Evolutionary conservation across 2,329 filamentous ascomycete genomes (phyloP).

Genomic region (Lasiodiplodia gonubiensis): DNA sequence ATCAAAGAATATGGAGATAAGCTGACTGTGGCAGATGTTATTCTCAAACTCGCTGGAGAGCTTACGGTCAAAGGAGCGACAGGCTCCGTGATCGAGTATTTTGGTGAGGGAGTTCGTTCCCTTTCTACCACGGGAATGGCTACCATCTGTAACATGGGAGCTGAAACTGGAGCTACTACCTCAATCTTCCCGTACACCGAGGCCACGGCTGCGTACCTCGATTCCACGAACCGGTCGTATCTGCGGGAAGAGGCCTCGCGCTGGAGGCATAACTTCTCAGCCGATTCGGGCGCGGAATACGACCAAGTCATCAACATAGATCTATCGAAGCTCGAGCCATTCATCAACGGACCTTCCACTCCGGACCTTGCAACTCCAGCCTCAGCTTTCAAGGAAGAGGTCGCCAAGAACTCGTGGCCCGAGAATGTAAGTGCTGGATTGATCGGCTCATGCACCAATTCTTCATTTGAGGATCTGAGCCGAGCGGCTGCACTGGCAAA

Average conservation of each 20-base stretch:
- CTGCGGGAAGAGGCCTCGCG: constrained; percentile 76
- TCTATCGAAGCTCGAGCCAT: constrained; percentile 90
- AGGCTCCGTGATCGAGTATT: constrained; percentile 83
- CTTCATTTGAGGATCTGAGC: too few relatives aligned
- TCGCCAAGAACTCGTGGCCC: constrained; percentile 85
- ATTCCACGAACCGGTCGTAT: constrained; percentile 83
- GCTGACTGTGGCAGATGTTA: constrained; percentile 92
- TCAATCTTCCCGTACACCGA: constrained; percentile 98
- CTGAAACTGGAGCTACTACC: constrained; percentile 79
- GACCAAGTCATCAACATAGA: constrained; percentile 97
- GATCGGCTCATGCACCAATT: not conserved
- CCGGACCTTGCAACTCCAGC: constrained; percentile 97
- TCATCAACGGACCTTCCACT: constrained; percentile 98
- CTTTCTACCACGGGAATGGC: constrained; percentile 86
- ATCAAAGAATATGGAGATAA: constrained; percentile 92
- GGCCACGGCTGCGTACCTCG: constrained; percentile 94
- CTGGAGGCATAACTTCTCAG: constrained; percentile 62
- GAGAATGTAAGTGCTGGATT: not conserved
- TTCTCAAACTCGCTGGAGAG: constrained; percentile 46
- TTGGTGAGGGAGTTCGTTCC: constrained; percentile 68
- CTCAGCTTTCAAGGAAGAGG: constrained; percentile 93
- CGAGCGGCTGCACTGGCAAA: too few relatives aligned
- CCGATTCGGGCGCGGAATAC: constrained; percentile 90
- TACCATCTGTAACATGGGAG: constrained; percentile 71
- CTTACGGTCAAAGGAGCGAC: constrained; percentile 43